Evolutionary conservation across 768 basidiomycete species (phyloP).

Genomic region (Neoboletus brunneissimus): DNA sequence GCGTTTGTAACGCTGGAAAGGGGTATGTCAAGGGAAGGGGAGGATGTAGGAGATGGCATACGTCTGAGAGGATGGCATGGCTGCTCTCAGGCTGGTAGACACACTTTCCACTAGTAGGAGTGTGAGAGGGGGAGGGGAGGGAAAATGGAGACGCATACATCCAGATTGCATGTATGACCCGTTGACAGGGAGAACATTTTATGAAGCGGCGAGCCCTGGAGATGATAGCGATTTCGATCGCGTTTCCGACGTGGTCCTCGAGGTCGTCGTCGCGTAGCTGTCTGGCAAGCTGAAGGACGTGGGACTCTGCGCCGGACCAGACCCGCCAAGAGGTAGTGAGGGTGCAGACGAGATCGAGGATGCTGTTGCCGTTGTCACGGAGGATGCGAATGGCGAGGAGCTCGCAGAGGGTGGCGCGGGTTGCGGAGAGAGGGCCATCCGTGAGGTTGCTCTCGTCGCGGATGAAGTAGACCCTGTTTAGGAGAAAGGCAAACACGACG

Average conservation of each 20-base stretch:
- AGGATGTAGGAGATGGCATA: conserved; percentile 31
- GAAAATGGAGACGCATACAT: conserved; percentile 42
- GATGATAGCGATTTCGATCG: conserved; percentile 89
- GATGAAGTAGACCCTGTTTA: conserved; percentile 83
- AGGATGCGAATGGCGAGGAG: conserved; percentile 81
- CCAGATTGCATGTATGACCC: conserved; percentile 84
- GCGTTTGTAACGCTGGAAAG: conserved; percentile 83
- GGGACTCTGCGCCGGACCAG: conserved; percentile 68
- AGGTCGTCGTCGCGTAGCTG: conserved; percentile 68
- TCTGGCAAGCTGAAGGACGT: conserved; percentile 54
- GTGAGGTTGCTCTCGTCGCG: conserved; percentile 68
- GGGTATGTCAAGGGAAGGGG: background rate
- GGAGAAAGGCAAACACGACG: conserved; percentile 81
- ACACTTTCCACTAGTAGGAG: conserved; percentile 67
- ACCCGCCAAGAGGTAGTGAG: conserved; percentile 81
- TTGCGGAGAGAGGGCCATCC: conserved; percentile 63
- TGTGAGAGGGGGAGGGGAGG: conserved; percentile 14
- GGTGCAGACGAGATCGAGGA: conserved; percentile 66
- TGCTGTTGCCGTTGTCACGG: conserved; percentile 64
- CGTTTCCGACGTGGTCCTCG: conserved; percentile 83
- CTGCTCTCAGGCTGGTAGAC: conserved; percentile 88
- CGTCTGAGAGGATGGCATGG: conserved; percentile 88
- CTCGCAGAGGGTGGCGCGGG: conserved; percentile 85
- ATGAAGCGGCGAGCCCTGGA: conserved; percentile 87
- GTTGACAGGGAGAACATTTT: conserved; percentile 85